phyloP scores from a whole-genome alignment of 768 basidiomycete genomes.

The Suillus subaureus region DNA sequence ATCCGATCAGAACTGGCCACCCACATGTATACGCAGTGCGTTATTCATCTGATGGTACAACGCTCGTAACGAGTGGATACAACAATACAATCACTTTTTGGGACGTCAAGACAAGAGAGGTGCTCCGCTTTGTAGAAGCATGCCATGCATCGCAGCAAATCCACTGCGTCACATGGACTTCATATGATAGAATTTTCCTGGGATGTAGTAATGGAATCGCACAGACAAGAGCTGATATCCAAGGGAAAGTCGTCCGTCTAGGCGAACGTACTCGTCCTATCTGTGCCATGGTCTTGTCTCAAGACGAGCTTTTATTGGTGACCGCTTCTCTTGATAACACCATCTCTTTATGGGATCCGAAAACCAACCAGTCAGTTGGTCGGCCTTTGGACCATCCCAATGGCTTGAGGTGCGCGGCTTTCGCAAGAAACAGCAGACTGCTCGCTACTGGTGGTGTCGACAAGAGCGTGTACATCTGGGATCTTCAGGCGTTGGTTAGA shows the following conservation, averaged over 20 bases:
- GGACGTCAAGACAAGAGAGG: background rate
- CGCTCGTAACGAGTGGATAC: background rate
- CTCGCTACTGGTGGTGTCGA: background rate
- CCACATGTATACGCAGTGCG: background rate
- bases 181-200: background rate
- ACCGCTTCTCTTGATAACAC: background rate
- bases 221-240: background rate
- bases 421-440: slow-evolving; percentile 1
- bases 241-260: background rate
- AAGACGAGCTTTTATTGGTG: background rate
- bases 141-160: background rate
- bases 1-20: background rate
- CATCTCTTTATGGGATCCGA: background rate
- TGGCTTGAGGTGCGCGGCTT: background rate
- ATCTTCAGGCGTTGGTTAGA: background rate
- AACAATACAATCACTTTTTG: background rate
- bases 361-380: background rate
- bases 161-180: background rate
- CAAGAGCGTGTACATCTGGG: background rate
- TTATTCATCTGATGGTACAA: background rate
- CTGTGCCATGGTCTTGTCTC: background rate
- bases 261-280: background rate
- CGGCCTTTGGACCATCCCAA: background rate
- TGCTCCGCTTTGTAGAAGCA: background rate
- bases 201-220: background rate